These are phyloP conservation scores for Cladosporium velox DNA, from an alignment of 2,329 filamentous ascomycete genomes.

Conservation along the genomic window DNA sequence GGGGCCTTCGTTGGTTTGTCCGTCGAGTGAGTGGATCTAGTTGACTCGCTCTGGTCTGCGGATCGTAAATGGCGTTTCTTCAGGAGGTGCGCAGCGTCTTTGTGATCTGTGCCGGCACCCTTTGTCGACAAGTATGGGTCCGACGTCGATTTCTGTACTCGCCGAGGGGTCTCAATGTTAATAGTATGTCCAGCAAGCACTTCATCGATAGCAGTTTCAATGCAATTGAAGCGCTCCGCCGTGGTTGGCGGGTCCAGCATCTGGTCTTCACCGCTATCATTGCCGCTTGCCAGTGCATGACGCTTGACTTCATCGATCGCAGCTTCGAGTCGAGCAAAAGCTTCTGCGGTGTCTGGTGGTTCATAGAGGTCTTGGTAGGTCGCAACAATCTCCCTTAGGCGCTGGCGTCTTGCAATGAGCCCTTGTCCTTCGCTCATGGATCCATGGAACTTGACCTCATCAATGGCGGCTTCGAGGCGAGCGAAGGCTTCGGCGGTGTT, in stretches of 20 bases:
- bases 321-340: slow-evolving; percentile 2
- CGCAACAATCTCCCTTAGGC: neutral
- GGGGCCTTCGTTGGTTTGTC: neutral
- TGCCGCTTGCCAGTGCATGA: neutral
- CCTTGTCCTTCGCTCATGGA: neutral
- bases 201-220: slow-evolving; percentile 13
- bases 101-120: neutral
- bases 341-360: neutral
- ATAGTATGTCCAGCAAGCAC: neutral
- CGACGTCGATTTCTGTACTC: neutral
- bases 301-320: neutral
- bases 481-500: slow-evolving; percentile 2
- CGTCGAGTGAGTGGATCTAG: neutral
- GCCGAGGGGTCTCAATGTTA: neutral
- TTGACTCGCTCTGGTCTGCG: neutral
- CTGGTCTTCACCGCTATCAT: neutral
- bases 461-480: slow-evolving; percentile 9
- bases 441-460: neutral
- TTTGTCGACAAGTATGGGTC: neutral
- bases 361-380: slow-evolving; percentile 4
- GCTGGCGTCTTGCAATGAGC: neutral
- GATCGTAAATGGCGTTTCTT: neutral
- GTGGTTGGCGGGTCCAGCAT: slow-evolving; percentile 2
- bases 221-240: slow-evolving; percentile 4
- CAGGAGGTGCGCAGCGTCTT: neutral